Conservation (phyloP, 129 eudicot genomes). For the Artemisia argyi region DNA sequence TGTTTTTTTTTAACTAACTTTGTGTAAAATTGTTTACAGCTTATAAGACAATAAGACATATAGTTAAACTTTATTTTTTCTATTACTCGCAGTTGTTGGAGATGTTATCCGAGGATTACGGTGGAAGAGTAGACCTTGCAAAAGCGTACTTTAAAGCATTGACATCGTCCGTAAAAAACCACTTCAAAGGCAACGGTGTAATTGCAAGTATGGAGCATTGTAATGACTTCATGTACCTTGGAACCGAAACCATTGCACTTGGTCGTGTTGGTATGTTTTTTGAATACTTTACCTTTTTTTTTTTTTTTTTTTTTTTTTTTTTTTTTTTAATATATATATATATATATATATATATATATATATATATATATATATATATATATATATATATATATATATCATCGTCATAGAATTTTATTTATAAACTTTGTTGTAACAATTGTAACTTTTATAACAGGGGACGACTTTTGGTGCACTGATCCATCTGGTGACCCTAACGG, state of each 20-base stretch:
- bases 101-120: conserved; percentile 84
- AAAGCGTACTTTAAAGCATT: conserved; percentile 82
- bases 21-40: not conserved
- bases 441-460: conserved; percentile 42
- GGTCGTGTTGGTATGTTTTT: conserved; percentile 81
- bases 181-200: conserved; percentile 88
- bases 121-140: conserved; percentile 88
- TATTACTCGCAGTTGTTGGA: conserved; percentile 49
- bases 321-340: too few species aligned
- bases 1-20: conserved; percentile 17
- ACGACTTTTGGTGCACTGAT: conserved; percentile 94
- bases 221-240: conserved; percentile 96
- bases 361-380: too few species aligned
- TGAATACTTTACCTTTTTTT: not conserved
- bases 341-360: too few species aligned
- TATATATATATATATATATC: too few species aligned
- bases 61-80: not conserved
- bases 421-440: not conserved
- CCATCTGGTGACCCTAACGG: conserved; percentile 97
- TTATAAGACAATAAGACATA: not conserved
- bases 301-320: too few species aligned
- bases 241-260: conserved; percentile 79
- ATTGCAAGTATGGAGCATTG: conserved; percentile 98
- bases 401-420: not conserved
- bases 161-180: conserved; percentile 65